Base-by-base conservation (phyloP, 2,329 filamentous ascomycete species). In the Fusarium oxysporum region DNA sequence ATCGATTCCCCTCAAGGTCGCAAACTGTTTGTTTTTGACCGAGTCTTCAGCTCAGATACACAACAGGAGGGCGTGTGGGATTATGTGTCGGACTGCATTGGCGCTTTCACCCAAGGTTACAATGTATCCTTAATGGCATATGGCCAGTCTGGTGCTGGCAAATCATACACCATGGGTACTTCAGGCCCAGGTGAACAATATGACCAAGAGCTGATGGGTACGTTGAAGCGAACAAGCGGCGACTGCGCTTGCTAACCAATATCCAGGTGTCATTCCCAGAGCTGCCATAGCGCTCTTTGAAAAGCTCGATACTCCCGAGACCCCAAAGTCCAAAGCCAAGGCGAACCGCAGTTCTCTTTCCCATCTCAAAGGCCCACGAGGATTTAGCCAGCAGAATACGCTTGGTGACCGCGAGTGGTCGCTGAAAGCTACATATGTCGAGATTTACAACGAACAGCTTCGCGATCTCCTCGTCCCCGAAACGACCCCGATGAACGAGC, bases 91-190 rank as follows among this genome's bases (percentile, higher is more conserved):
- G 96, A 99, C 76, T 97, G 95, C 77, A 93, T 98, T 75, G 90
- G 88, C 76, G 93, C 95, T 5, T 99, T 99, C 77, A 86, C 96
- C 3, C 94, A 98, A 80, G 96, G 96, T 61, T 99, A 98, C 88
- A 99, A 99, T 89, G 96, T 99, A 65, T 99, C 96, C 7, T 90
- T 99, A 55, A 86, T 99, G 77, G 96, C 96, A 53, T 99, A 99
- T 79, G 96, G 96, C 74, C 96, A 99, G 85, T 99, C 96, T 33
- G 96, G 96, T 63, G 95, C 96, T 16, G 96, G 96, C 76, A 99
- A 99, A 84, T 98, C 96, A 6, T 98, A 97, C 81, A 99, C 96
- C 1, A 99, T 99, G 96, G 96, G 96, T 64, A 99, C 96, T 0
- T 95, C 96, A 1, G 95, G 95, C 8, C 94, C 95, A 4, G 82